phyloP scores from a whole-genome alignment of 441 rosid genomes.

The Erodium texanum region DNA sequence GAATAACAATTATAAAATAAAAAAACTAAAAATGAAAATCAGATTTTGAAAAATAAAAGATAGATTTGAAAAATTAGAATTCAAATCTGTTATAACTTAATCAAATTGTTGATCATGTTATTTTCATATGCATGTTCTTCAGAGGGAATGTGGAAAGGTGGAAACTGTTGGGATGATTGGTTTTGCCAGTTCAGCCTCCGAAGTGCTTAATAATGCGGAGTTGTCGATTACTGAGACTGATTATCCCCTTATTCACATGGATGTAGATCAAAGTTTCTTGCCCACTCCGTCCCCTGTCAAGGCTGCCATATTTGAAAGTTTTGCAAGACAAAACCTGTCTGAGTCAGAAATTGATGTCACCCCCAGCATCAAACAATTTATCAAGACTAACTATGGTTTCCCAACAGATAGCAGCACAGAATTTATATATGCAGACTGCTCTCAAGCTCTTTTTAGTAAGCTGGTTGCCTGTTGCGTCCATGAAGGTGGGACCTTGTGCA shows the following conservation, averaged over 20 bases:
- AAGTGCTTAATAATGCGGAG: constrained; percentile 62
- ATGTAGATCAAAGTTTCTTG: constrained; percentile 81
- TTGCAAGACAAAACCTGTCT: constrained; percentile 74
- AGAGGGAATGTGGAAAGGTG: constrained; percentile 56
- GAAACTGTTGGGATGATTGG: constrained; percentile 49
- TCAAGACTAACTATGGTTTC: constrained; percentile 52
- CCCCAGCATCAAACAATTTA: constrained; percentile 53
- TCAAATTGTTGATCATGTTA: constrained; percentile 13
- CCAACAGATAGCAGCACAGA: constrained; percentile 46
- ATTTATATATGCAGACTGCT: constrained; percentile 62
- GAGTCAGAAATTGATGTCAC: constrained; percentile 81
- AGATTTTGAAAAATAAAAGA: too few relatives aligned
- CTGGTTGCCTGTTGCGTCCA: constrained; percentile 65
- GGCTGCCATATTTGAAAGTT: constrained; percentile 87
- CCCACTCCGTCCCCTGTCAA: constrained; percentile 66
- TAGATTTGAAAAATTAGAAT: too few relatives aligned
- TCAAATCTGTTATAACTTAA: background rate
- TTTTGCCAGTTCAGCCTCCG: constrained; percentile 57
- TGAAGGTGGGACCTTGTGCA: constrained; percentile 84
- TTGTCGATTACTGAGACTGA: constrained; percentile 45
- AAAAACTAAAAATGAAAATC: too few relatives aligned
- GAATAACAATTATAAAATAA: too few relatives aligned
- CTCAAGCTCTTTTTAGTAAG: constrained; percentile 67
- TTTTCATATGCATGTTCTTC: constrained; percentile 22
- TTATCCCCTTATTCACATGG: constrained; percentile 63